Evolutionary conservation across 257 asterid species (phyloP).

Genomic region (Ilex asprella): DNA sequence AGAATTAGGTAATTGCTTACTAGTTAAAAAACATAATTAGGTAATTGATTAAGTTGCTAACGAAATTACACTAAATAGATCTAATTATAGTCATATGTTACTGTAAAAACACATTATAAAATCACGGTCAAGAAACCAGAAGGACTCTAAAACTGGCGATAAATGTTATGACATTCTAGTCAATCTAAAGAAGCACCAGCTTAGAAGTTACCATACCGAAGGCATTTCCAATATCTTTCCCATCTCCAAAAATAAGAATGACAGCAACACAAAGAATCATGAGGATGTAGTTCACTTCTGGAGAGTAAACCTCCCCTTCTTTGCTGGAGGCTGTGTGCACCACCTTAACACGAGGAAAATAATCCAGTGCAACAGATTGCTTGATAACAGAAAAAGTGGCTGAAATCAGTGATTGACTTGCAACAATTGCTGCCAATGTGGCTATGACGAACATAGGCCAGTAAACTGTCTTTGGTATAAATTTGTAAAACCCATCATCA

Average conservation of each 20-base stretch:
- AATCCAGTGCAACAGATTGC: slow-evolving; percentile 32
- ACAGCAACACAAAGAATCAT: slow-evolving; percentile 35
- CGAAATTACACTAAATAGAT: too few relatives aligned
- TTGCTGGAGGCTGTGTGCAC: slow-evolving; percentile 29
- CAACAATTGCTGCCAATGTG: slow-evolving; percentile 33
- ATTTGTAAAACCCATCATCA: slow-evolving; percentile 27
- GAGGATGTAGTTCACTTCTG: slow-evolving; percentile 26
- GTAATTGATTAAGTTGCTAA: too few relatives aligned
- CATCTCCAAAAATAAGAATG: slow-evolving; percentile 31
- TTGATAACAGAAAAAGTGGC: slow-evolving; percentile 34
- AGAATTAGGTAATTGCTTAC: too few relatives aligned
- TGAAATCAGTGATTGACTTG: slow-evolving; percentile 34
- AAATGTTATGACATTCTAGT: too few relatives aligned
- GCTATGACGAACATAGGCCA: slow-evolving; percentile 34
- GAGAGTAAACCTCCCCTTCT: slow-evolving; percentile 33
- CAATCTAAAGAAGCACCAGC: neutral
- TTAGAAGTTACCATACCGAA: slow-evolving; percentile 19
- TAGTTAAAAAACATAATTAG: too few relatives aligned
- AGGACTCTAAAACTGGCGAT: too few relatives aligned
- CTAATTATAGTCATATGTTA: too few relatives aligned
- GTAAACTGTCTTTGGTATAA: slow-evolving; percentile 28
- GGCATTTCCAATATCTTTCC: slow-evolving; percentile 36
- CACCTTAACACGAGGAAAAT: slow-evolving; percentile 33
- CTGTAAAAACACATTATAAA: too few relatives aligned
- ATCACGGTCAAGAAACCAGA: too few relatives aligned